phyloP scores from a whole-genome alignment of 2,329 filamentous ascomycete genomes.

The Calonectria leucothoes region DNA sequence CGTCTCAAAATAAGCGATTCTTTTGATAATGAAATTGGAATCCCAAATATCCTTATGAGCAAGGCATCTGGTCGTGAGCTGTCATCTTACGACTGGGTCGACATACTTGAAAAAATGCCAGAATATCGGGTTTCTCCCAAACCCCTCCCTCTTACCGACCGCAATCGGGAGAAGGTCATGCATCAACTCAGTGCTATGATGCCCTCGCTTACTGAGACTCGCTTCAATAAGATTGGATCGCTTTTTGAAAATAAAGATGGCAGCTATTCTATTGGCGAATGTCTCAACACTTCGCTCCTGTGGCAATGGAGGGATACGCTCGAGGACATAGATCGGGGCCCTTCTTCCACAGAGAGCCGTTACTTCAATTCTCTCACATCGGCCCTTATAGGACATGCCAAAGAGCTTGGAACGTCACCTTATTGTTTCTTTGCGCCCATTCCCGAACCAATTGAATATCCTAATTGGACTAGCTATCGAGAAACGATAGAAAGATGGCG shows the following conservation, averaged over 20 bases:
- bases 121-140: conserved; percentile 18
- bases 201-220: conserved; percentile 23
- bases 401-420: conserved; percentile 40
- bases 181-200: conserved; percentile 32
- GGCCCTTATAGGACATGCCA: conserved; percentile 34
- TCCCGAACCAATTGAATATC: conserved; percentile 37
- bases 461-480: conserved; percentile 28
- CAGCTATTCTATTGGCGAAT: conserved; percentile 34
- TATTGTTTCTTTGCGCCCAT: conserved; percentile 45
- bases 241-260: conserved; percentile 28
- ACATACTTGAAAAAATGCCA: conserved; percentile 11
- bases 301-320: conserved; percentile 39
- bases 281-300: conserved; percentile 33
- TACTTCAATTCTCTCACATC: conserved; percentile 41
- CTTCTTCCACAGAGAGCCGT: conserved; percentile 36
- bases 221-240: conserved; percentile 39
- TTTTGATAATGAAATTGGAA: conserved; percentile 32
- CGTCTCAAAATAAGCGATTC: conserved; percentile 15
- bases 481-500: conserved; percentile 12
- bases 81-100: conserved; percentile 33
- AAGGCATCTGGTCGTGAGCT: conserved; percentile 35
- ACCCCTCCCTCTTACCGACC: conserved; percentile 31
- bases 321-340: conserved; percentile 38
- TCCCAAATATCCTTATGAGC: conserved; percentile 41
- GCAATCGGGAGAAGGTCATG: conserved; percentile 32